These are phyloP conservation scores for Pneumocystis jirovecii DNA, from an alignment of 1,139 yeast genomes.

Conservation along the genomic window DNA sequence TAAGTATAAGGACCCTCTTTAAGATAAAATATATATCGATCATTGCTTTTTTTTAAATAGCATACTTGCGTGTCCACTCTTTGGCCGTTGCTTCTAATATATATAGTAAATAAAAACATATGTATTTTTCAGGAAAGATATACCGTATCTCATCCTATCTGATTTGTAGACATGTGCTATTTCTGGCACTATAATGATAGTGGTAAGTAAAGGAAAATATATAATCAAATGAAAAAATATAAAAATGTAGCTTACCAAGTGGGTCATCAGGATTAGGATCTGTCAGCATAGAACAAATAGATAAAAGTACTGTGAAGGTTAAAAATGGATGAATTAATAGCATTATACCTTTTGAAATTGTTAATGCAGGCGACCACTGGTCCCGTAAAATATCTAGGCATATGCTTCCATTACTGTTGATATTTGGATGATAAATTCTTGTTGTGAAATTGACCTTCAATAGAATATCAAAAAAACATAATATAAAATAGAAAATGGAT, in stretches of 20 bases:
- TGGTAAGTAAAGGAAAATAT: conserved; percentile 21
- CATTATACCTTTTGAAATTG: conserved; percentile 67
- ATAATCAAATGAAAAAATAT: background rate
- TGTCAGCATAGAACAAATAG: conserved; percentile 79
- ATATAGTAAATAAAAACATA: background rate
- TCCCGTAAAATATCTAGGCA: conserved; percentile 75
- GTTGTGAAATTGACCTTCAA: conserved; percentile 61
- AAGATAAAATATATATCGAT: background rate
- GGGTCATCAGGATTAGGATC: conserved; percentile 63
- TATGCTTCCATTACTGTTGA: conserved; percentile 75
- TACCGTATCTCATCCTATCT: conserved; percentile 73
- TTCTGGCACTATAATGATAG: conserved; percentile 85
- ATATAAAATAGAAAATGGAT: background rate
- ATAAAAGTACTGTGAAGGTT: conserved; percentile 49
- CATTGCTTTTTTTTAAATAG: background rate
- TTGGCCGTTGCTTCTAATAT: conserved; percentile 64
- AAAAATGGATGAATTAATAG: conserved; percentile 52
- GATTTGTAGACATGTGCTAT: conserved; percentile 94
- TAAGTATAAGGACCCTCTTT: background rate
- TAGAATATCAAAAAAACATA: background rate
- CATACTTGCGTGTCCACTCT: conserved; percentile 84
- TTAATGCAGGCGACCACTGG: conserved; percentile 84
- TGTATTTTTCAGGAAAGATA: background rate
- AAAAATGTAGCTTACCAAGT: background rate
- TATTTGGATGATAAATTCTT: conserved; percentile 80